Percentiles rank a stretch among this genome's conserved stretches.
These are phyloP conservation scores for Daedaleopsis sinensis DNA, from an alignment of 768 basidiomycete genomes.

Conservation along the genomic window DNA sequence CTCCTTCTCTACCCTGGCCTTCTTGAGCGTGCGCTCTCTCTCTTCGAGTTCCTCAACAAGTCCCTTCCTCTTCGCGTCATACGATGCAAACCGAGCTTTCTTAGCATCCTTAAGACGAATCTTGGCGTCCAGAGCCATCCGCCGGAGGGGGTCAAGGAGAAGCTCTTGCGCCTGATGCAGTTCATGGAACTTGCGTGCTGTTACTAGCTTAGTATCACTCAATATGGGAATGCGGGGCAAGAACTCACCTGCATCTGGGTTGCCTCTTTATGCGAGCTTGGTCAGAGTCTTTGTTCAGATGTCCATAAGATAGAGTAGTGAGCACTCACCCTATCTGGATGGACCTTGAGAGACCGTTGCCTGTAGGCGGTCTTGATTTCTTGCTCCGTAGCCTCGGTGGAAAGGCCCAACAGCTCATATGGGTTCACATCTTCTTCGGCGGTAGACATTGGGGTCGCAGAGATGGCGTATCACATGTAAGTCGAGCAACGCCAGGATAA, in stretches of 20 bases:
- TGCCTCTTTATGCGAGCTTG: conserved; percentile 56
- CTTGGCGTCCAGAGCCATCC: conserved; percentile 80
- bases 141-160: conserved; percentile 77
- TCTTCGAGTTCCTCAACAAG: conserved; percentile 81
- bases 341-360: conserved; percentile 79
- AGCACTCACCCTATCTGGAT: conserved; percentile 76
- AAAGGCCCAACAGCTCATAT: conserved; percentile 70
- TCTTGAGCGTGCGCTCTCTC: conserved; percentile 77
- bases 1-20: conserved; percentile 62
- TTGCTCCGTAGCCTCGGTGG: conserved; percentile 67
- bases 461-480: neutral
- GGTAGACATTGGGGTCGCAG: neutral
- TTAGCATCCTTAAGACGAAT: conserved; percentile 68
- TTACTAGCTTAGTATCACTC: neutral
- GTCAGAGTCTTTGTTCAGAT: conserved; percentile 9
- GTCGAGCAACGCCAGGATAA: conserved; percentile 24
- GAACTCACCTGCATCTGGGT: conserved; percentile 71
- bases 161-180: conserved; percentile 82
- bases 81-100: conserved; percentile 67
- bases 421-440: conserved; percentile 66
- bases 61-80: conserved; percentile 72
- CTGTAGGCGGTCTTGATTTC: conserved; percentile 83
- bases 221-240: neutral
- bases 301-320: neutral
- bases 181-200: conserved; percentile 82